Evolutionary conservation across 768 basidiomycete species (phyloP).

Genomic region (Inosperma sp.): DNA sequence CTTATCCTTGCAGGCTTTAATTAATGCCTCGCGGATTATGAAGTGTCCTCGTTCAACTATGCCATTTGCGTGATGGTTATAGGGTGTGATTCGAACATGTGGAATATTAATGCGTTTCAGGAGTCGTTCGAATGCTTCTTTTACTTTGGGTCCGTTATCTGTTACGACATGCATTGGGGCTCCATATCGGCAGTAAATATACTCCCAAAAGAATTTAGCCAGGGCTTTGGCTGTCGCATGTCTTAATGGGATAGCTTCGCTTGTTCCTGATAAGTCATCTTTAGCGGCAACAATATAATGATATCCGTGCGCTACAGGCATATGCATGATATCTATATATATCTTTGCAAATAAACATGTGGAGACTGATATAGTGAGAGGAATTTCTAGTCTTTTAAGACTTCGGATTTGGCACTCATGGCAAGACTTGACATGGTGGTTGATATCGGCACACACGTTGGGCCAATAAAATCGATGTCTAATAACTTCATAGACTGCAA

Average conservation of each 20-base stretch:
- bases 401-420: constrained; percentile 30
- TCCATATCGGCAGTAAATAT: too few species aligned
- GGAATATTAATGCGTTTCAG: constrained; percentile 22
- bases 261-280: constrained; percentile 16
- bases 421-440: constrained; percentile 10
- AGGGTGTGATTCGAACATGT: constrained; percentile 35
- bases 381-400: constrained; percentile 20
- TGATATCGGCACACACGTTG: constrained; percentile 2
- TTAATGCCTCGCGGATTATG: constrained; percentile 23
- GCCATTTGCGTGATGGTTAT: constrained; percentile 38
- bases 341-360: constrained; percentile 2
- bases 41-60: constrained; percentile 29
- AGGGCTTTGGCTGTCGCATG: constrained; percentile 14
- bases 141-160: background rate
- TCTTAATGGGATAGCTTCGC: constrained; percentile 7
- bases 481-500: background rate
- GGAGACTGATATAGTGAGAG: constrained; percentile 17
- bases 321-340: too few species aligned
- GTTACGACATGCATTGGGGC: too few species aligned
- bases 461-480: constrained; percentile 6
- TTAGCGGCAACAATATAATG: constrained; percentile 22
- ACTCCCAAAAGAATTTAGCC: constrained; percentile 21
- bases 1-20: constrained; percentile 28
- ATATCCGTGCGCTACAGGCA: constrained; percentile 14
- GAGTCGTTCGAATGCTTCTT: background rate